phyloP scores from a whole-genome alignment of 1,139 yeast species.

The Pichia sp. region DNA sequence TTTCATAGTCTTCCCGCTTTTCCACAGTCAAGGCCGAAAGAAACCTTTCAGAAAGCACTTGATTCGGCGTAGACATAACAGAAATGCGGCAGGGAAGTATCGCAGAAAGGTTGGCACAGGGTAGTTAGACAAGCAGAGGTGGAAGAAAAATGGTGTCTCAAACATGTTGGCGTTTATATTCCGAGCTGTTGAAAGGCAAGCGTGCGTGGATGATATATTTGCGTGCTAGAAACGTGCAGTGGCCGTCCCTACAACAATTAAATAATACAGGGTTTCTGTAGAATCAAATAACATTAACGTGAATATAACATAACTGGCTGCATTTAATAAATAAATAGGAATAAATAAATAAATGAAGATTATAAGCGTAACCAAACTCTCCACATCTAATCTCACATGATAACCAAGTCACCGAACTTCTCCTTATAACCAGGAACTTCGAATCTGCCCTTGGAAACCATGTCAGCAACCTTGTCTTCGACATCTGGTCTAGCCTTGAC shows the following conservation, averaged over 20 bases:
- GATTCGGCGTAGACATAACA: slow-evolving; percentile 6
- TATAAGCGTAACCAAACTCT: slow-evolving; percentile 7
- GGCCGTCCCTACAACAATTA: too few species aligned
- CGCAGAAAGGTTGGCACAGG: too few species aligned
- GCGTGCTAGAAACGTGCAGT: too few species aligned
- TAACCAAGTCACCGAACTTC: slow-evolving; percentile 92
- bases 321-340: slow-evolving; percentile 15
- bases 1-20: slow-evolving; percentile 54
- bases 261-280: too few species aligned
- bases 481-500: slow-evolving; percentile 95
- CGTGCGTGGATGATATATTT: too few species aligned
- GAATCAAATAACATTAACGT: slow-evolving; percentile 3
- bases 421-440: slow-evolving; percentile 98
- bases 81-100: too few species aligned
- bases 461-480: slow-evolving; percentile 90
- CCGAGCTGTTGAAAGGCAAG: too few species aligned
- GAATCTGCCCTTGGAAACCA: slow-evolving; percentile 97
- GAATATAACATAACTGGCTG: slow-evolving; percentile 15
- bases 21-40: slow-evolving; percentile 53
- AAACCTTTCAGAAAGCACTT: slow-evolving; percentile 41
- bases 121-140: too few species aligned
- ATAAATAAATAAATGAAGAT: slow-evolving; percentile 15
- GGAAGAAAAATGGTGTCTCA: too few species aligned
- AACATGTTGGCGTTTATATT: too few species aligned
- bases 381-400: slow-evolving; percentile 55